Conservation (phyloP, 306 rosid species). For the Gleditsia sinensis region DNA sequence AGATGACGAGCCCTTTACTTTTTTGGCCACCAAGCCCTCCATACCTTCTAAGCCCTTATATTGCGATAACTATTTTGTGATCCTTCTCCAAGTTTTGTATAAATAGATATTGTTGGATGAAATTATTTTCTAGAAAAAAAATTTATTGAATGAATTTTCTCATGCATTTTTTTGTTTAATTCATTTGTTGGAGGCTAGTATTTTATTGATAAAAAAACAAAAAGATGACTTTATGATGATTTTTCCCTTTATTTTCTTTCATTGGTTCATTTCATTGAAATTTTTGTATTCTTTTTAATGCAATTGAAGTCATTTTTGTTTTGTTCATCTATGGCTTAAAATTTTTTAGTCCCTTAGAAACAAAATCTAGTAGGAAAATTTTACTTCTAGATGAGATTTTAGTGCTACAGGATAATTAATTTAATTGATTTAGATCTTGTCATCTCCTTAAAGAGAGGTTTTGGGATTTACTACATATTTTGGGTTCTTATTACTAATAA, state of each 20-base stretch:
- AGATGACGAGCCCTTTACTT: conserved; percentile 54
- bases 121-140: not conserved
- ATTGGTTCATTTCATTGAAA: not conserved
- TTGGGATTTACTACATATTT: not conserved
- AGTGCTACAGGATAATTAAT: not conserved
- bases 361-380: not conserved
- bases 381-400: not conserved
- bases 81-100: not conserved
- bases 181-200: not conserved
- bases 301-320: not conserved
- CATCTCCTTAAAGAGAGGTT: not conserved
- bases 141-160: not conserved
- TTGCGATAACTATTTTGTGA: conserved; percentile 44
- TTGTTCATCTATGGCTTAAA: not conserved
- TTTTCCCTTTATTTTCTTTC: not conserved
- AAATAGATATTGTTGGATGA: not conserved
- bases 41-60: conserved; percentile 38
- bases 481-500: not conserved
- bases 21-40: conserved; percentile 40
- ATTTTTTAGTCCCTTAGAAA: conserved; percentile 3
- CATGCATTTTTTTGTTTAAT: conserved; percentile 24
- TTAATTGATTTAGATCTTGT: conserved; percentile 31
- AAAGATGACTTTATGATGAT: no score
- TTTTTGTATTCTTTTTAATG: not conserved
- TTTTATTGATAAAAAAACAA: not conserved